Conservation (phyloP, 768 basidiomycete species). For the Coprinellus micaceus region DNA sequence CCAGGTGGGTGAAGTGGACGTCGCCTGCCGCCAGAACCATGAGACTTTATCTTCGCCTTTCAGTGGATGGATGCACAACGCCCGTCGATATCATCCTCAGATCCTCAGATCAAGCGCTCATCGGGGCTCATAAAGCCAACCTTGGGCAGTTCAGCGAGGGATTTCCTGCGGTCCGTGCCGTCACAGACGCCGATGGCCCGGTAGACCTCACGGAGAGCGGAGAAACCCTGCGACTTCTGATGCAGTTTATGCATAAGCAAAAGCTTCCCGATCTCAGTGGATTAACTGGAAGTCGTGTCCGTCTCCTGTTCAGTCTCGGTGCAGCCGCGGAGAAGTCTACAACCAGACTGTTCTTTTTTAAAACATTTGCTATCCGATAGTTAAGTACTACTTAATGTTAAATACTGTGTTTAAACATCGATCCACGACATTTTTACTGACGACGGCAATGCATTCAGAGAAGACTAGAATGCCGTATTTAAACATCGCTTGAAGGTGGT, state of each 20-base stretch:
- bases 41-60: background rate
- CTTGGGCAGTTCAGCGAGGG: background rate
- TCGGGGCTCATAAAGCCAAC: background rate
- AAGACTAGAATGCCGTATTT: too few relatives aligned
- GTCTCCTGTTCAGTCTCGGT: background rate
- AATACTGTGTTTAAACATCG: too few relatives aligned
- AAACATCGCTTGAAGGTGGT: too few relatives aligned
- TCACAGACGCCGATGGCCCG: background rate
- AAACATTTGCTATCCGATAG: too few relatives aligned
- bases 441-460: too few relatives aligned
- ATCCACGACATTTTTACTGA: too few relatives aligned
- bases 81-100: conserved; percentile 1
- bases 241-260: conserved; percentile 9
- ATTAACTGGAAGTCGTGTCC: too few relatives aligned
- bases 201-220: conserved; percentile 1
- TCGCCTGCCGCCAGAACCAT: too few relatives aligned
- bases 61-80: background rate
- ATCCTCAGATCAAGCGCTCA: background rate
- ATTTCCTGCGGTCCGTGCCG: background rate
- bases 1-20: too few relatives aligned
- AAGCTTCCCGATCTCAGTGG: background rate
- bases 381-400: too few relatives aligned
- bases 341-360: too few relatives aligned
- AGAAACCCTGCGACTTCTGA: background rate
- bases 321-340: conserved; percentile 14